Conservation (phyloP, 2,329 filamentous ascomycete genomes). For the Neofusicoccum ribis region DNA sequence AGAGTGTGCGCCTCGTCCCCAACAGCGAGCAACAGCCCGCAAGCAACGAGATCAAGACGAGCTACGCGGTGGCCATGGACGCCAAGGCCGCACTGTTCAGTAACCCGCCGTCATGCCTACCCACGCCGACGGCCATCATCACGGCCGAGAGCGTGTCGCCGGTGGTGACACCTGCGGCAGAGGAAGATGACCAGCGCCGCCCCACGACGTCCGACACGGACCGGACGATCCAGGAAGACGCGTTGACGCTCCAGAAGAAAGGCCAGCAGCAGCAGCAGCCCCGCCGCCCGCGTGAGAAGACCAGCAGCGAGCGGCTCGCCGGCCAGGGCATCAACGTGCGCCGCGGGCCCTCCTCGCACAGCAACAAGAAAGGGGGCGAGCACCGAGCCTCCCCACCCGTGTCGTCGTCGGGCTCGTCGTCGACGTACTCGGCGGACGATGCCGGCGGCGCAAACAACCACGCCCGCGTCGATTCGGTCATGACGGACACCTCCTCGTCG, state of each 20-base stretch:
- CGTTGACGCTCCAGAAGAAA: too few relatives aligned
- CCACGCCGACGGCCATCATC: not conserved
- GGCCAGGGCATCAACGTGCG: slow-evolving; percentile 15
- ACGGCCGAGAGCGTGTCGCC: too few relatives aligned
- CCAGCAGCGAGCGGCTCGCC: slow-evolving; percentile 17
- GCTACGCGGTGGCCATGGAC: not conserved
- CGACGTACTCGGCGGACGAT: not conserved
- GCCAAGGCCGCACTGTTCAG: slow-evolving; percentile 19
- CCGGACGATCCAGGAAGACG: not conserved
- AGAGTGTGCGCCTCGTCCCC: not conserved
- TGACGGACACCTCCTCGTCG: not conserved
- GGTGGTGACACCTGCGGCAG: too few relatives aligned
- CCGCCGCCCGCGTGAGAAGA: not conserved
- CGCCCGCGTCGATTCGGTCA: slow-evolving; percentile 16
- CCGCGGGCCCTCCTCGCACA: too few relatives aligned
- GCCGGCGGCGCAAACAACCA: not conserved
- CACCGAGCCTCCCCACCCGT: too few relatives aligned
- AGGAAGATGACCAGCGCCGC: not conserved
- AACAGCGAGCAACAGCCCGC: not conserved
- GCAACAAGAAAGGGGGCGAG: too few relatives aligned
- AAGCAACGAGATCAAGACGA: not conserved
- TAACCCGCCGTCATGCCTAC: slow-evolving; percentile 13
- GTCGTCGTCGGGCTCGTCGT: not conserved
- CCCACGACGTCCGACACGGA: not conserved
- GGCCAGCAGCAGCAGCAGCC: too few relatives aligned